A percentile compares a stretch with the other conserved stretches of the same genome.
phyloP scores from a whole-genome alignment of 768 basidiomycete genomes.

The Suillus placidus region DNA sequence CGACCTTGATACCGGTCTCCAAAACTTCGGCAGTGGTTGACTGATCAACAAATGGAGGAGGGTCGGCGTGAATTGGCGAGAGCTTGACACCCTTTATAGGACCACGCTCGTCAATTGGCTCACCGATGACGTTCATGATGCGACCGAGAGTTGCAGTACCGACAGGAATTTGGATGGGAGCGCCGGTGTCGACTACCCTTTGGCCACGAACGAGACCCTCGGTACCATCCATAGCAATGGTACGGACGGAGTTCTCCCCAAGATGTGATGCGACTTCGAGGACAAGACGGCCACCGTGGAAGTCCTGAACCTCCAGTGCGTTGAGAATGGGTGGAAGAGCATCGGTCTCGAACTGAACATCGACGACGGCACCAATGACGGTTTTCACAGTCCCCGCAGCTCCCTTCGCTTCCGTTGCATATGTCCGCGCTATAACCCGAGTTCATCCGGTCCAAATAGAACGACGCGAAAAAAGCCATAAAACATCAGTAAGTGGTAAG shows the following conservation, averaged over 20 bases:
- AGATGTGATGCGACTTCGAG: constrained; percentile 98
- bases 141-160: constrained; percentile 93
- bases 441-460: constrained; percentile 5
- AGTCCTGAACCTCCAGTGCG: constrained; percentile 96
- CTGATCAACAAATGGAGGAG: constrained; percentile 97
- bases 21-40: constrained; percentile 98
- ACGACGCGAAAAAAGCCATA: not conserved
- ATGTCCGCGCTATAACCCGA: constrained; percentile 64
- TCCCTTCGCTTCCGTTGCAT: constrained; percentile 87
- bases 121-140: constrained; percentile 99
- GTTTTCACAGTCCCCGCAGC: constrained; percentile 87
- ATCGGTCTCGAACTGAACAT: constrained; percentile 97
- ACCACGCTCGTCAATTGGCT: constrained; percentile 99
- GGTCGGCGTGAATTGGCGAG: constrained; percentile 94
- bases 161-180: constrained; percentile 96
- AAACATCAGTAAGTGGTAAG: constrained; percentile 9
- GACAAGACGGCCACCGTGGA: constrained; percentile 94
- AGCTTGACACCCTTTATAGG: constrained; percentile 96
- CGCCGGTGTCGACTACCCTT: constrained; percentile 95
- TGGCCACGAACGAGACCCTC: constrained; percentile 99
- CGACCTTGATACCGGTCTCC: constrained; percentile 99
- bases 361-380: constrained; percentile 99
- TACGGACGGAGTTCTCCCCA: constrained; percentile 98
- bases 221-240: constrained; percentile 99
- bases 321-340: constrained; percentile 94